phyloP scores from a whole-genome alignment of 176 grass and related monocot genomes.

The Avena insularis region DNA sequence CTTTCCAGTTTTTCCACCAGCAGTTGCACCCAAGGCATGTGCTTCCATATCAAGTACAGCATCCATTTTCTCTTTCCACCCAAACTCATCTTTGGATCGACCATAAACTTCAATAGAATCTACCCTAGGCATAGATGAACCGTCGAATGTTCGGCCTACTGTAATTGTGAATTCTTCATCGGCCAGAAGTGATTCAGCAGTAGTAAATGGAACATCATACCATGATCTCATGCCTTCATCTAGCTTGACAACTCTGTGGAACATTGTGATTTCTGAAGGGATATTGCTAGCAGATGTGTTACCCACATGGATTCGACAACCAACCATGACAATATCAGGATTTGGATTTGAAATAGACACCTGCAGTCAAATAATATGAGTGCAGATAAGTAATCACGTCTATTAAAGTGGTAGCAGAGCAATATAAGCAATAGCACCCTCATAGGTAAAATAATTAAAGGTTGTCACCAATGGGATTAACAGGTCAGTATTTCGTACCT shows the following conservation, averaged over 20 bases:
- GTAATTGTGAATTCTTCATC: slow-evolving; percentile 92
- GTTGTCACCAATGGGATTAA: slow-evolving; percentile 21
- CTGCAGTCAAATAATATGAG: slow-evolving; percentile 58
- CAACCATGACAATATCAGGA: slow-evolving; percentile 91
- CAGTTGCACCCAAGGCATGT: slow-evolving; percentile 53
- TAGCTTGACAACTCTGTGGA: slow-evolving; percentile 82
- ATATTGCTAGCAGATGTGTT: slow-evolving; percentile 88
- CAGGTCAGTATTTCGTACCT: slow-evolving; percentile 58
- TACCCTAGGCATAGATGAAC: slow-evolving; percentile 71
- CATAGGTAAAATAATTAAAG: slow-evolving; percentile 30
- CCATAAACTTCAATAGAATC: slow-evolving; percentile 96
- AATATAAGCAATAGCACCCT: slow-evolving; percentile 31
- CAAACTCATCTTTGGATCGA: slow-evolving; percentile 96
- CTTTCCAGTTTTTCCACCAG: slow-evolving; percentile 57
- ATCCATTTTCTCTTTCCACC: slow-evolving; percentile 99
- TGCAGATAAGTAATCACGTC: slow-evolving; percentile 36
- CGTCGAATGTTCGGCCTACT: slow-evolving; percentile 78
- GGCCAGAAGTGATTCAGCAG: slow-evolving; percentile 87
- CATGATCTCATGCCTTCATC: slow-evolving; percentile 92
- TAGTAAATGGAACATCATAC: slow-evolving; percentile 96
- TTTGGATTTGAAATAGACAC: slow-evolving; percentile 84
- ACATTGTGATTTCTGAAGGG: slow-evolving; percentile 86
- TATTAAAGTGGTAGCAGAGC: slow-evolving; percentile 21
- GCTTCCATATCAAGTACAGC: slow-evolving; percentile 89
- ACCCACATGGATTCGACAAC: slow-evolving; percentile 92